A percentile compares a stretch with the other conserved stretches of the same genome.
phyloP scores from a whole-genome alignment of 1,284 basidiomycete species.

The Inonotus obliquus region DNA sequence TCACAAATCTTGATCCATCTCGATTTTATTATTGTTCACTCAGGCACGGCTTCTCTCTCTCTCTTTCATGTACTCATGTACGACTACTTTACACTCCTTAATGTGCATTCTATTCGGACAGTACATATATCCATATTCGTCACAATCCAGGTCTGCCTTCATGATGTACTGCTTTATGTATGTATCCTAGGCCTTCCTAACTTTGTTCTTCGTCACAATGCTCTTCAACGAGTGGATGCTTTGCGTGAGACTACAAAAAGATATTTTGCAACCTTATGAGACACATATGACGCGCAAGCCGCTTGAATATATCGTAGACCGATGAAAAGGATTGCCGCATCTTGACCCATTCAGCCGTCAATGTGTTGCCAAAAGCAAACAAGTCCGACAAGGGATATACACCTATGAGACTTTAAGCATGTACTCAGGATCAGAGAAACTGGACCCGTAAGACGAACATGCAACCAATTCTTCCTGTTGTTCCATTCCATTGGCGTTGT shows the following conservation, averaged over 20 bases:
- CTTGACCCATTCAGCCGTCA: not conserved
- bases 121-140: not conserved
- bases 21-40: not conserved
- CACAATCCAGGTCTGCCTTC: not conserved
- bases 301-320: too few relatives aligned
- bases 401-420: constrained; percentile 43
- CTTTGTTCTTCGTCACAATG: too few relatives aligned
- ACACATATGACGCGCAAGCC: too few relatives aligned
- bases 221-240: too few relatives aligned
- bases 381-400: constrained; percentile 74
- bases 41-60: not conserved
- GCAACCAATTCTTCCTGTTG: constrained; percentile 80
- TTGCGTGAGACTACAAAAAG: too few relatives aligned
- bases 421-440: not conserved
- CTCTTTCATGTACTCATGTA: too few relatives aligned
- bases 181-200: not conserved
- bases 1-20: not conserved
- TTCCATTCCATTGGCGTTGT: constrained; percentile 94
- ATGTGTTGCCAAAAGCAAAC: constrained; percentile 61
- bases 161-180: constrained; percentile 13
- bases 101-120: not conserved
- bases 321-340: too few relatives aligned
- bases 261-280: too few relatives aligned
- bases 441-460: constrained; percentile 45
- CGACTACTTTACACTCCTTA: not conserved